Evolutionary conservation across 2,329 filamentous ascomycete genomes (phyloP).

Genomic region (Akanthomyces lecanii): DNA sequence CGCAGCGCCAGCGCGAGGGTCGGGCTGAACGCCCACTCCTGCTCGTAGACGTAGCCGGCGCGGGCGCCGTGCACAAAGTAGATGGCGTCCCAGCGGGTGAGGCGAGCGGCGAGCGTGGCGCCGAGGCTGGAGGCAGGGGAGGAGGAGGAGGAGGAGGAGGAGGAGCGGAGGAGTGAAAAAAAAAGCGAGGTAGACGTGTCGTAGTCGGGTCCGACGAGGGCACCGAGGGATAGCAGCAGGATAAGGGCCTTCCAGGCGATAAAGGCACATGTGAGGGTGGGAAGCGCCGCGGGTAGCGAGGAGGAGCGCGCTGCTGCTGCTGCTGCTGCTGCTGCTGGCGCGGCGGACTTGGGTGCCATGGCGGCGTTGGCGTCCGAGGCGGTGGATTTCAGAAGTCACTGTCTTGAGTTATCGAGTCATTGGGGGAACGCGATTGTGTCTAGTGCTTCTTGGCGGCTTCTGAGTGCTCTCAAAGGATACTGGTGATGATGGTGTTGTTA

Average conservation of each 20-base stretch:
- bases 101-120: conserved; percentile 42
- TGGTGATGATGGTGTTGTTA: not conserved
- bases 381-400: not conserved
- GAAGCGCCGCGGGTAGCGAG: conserved; percentile 19
- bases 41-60: conserved; percentile 67
- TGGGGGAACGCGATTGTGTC: no score
- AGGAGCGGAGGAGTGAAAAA: conserved; percentile 32
- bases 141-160: conserved; percentile 32
- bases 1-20: conserved; percentile 43
- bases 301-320: not conserved
- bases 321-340: not conserved
- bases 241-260: conserved; percentile 63
- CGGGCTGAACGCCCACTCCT: conserved; percentile 77
- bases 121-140: conserved; percentile 16
- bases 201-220: conserved; percentile 57
- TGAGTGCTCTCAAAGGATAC: not conserved
- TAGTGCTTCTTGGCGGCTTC: no score
- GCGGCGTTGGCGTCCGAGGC: not conserved
- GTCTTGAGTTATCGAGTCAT: no score
- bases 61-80: conserved; percentile 65
- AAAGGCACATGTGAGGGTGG: conserved; percentile 41
- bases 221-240: conserved; percentile 53
- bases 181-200: conserved; percentile 68
- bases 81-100: conserved; percentile 77
- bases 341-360: not conserved